phyloP scores from a whole-genome alignment of 2,329 filamentous ascomycete genomes.

The Macrophomina pseudophaseolina region DNA sequence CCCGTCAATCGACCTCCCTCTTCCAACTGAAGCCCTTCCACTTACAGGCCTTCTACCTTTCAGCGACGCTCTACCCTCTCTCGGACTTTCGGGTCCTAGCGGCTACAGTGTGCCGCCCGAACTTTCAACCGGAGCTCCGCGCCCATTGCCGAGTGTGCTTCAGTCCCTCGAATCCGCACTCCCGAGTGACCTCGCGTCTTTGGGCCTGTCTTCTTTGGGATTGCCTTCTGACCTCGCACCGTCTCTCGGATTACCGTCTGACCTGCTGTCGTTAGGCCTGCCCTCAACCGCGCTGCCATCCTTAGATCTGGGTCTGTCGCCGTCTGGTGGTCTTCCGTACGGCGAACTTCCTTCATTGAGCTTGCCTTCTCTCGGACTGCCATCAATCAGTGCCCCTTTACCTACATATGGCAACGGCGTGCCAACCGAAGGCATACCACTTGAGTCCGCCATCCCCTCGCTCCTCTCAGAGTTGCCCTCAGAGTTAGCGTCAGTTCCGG shows the following conservation, averaged over 20 bases:
- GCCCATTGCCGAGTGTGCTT: neutral
- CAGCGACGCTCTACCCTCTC: neutral
- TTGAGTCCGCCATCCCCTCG: neutral
- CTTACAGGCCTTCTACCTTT: too few relatives aligned
- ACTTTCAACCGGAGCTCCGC: too few relatives aligned
- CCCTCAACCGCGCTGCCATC: neutral
- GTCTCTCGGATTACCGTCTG: too few relatives aligned
- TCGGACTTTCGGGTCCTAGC: neutral
- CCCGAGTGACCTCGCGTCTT: neutral
- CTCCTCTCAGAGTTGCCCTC: neutral
- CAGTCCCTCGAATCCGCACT: neutral
- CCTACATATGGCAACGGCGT: neutral
- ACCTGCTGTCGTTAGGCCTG: too few relatives aligned
- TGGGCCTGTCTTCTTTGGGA: neutral
- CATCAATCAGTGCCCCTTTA: too few relatives aligned
- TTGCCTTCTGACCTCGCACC: neutral
- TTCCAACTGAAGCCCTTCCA: too few relatives aligned
- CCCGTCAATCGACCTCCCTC: too few relatives aligned
- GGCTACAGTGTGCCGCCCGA: too few relatives aligned
- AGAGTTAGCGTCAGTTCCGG: neutral
- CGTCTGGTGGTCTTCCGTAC: too few relatives aligned
- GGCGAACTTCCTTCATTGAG: too few relatives aligned
- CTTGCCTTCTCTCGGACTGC: neutral
- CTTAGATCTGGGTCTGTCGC: too few relatives aligned
- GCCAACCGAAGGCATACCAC: neutral